Evolutionary conservation across 257 asterid species (phyloP).

Genomic region (Solanum piurae): DNA sequence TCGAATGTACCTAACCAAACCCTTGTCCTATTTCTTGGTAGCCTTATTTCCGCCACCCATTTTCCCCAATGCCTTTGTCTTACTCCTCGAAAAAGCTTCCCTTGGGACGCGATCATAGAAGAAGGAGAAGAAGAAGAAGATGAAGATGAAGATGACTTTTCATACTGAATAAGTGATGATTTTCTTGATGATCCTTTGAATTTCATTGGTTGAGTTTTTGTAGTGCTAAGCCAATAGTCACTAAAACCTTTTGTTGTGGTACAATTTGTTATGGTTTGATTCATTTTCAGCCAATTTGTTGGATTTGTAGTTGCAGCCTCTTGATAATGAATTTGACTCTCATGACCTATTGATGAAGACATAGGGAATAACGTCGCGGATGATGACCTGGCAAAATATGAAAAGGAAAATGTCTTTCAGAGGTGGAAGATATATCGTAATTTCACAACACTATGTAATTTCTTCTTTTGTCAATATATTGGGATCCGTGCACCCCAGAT

Average conservation of each 20-base stretch:
- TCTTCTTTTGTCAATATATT: background rate
- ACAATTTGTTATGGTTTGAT: slow-evolving; percentile 10
- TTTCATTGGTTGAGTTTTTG: slow-evolving; percentile 62
- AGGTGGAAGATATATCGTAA: background rate
- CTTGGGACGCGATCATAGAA: background rate
- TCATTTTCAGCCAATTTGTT: slow-evolving; percentile 25
- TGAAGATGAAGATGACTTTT: background rate
- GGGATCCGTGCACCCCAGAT: rapidly evolving
- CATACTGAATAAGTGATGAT: background rate
- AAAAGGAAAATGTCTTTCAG: background rate
- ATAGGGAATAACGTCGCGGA: slow-evolving; percentile 8
- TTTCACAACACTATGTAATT: background rate
- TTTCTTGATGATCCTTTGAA: slow-evolving; percentile 6
- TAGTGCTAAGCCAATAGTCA: slow-evolving; percentile 50
- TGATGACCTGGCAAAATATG: background rate
- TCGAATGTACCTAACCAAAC: slow-evolving; percentile 62
- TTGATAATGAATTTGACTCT: slow-evolving; percentile 1
- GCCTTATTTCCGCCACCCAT: slow-evolving; percentile 56
- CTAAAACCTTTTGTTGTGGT: slow-evolving; percentile 34
- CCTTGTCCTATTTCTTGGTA: slow-evolving; percentile 43
- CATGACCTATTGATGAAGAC: slow-evolving; percentile 26
- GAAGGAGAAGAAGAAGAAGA: background rate
- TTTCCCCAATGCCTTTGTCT: slow-evolving; percentile 62
- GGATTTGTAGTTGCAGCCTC: background rate
- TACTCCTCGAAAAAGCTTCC: slow-evolving; percentile 56